Evolutionary conservation across 306 rosid species (phyloP).

Genomic region (Pyrus pyrifolia): DNA sequence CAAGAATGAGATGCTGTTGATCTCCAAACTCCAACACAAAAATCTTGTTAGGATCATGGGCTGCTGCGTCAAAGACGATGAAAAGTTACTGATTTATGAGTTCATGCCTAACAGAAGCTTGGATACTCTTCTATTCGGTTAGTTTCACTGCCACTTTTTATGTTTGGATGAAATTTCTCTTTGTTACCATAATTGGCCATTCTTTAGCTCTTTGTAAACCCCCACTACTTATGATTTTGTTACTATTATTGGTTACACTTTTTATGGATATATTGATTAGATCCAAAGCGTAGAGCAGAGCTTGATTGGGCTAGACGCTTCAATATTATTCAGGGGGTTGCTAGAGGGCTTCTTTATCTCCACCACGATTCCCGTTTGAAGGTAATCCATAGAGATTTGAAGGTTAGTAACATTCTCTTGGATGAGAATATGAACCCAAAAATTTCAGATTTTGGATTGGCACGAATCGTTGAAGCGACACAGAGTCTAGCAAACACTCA

Average conservation of each 20-base stretch:
- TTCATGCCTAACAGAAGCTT: conserved; percentile 36
- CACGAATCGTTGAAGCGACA: conserved; percentile 11
- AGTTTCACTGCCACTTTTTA: neutral
- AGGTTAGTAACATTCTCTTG: conserved; percentile 21
- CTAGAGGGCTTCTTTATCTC: conserved; percentile 23
- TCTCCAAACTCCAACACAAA: conserved; percentile 31
- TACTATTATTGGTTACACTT: neutral
- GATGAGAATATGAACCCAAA: conserved; percentile 32
- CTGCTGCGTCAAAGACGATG: conserved; percentile 26
- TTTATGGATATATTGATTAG: neutral
- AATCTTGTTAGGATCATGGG: conserved; percentile 37
- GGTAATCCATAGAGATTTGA: conserved; percentile 22
- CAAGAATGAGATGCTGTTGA: conserved; percentile 27
- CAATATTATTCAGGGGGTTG: conserved; percentile 20
- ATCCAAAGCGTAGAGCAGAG: neutral
- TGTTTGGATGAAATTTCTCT: neutral
- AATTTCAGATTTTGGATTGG: conserved; percentile 29
- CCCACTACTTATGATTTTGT: neutral
- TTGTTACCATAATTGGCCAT: too few species aligned
- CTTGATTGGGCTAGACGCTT: conserved; percentile 21
- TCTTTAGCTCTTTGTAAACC: neutral
- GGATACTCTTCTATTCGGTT: conserved; percentile 28
- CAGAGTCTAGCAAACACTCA: conserved; percentile 10
- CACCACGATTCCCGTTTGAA: conserved; percentile 22
- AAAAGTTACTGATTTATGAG: conserved; percentile 30